Evolutionary conservation across 495 filamentous ascomycete species (phyloP), one percentile per base, ranked within the genome.

Genomic region (Penicillium manginii): DNA sequence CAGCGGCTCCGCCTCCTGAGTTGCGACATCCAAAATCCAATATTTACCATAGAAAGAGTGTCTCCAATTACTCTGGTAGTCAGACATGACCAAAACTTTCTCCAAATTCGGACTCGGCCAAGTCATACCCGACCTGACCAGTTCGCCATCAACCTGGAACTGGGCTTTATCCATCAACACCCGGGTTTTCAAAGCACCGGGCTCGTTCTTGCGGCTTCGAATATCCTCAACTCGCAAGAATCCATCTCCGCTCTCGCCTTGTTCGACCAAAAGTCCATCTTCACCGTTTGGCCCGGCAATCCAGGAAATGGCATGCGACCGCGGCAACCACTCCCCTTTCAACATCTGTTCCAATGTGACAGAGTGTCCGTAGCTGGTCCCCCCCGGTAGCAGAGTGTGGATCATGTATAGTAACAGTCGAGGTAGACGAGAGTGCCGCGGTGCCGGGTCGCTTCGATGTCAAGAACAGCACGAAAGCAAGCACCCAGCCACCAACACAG

Each of bases 21-120:
- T 89, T 19, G 82, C 85, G 33, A 98, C 93, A 70, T 98, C 91
- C 58, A 97, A 92, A 50, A 98, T 87, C 91, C 91, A 98, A 72
- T 96, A 98, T 14, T 81, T 77, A 0, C 86, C 93, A 48, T 83
- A 90, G 61, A 81, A 93, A 0, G 93, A 97, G 72, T 97, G 87
- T 61, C 94, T 83, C 92, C 92, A 98, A 63, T 96, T 93, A 55
- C 83, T 81, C 70, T 80, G 69, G 3, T 78, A 63, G 39, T 91
- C 78, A 4, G 92, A 93, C 37, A 86, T 78, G 31, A 97, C 73
- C 56, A 98, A 76, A 2, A 98, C 92, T 59, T 88, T 93, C 69
- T 88, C 88, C 60, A 96, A 73, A 69, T 98, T 84, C 29, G 85
- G 82, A 65, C 91, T 97, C 3, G 93, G 92, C 83, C 83, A 91